Conservation (phyloP, 345 rosid genomes). For the Camelina sativa region DNA sequence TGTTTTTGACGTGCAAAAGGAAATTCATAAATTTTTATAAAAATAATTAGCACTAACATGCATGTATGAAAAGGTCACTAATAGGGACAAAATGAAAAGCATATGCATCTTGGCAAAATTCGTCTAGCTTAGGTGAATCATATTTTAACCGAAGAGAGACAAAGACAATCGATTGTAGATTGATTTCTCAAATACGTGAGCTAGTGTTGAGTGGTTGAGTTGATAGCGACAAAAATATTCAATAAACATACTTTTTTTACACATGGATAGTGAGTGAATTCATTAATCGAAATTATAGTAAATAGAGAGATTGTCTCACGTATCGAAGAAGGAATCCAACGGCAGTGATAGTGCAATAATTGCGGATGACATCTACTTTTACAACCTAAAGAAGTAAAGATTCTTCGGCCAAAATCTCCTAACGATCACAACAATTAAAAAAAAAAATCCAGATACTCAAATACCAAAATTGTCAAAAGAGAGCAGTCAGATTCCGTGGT, state of each 20-base stretch:
- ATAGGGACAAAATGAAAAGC: neutral
- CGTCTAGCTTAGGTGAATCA: neutral
- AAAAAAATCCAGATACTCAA: neutral
- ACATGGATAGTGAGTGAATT: neutral
- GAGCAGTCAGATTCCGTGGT: conserved; percentile 37
- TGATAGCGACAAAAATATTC: neutral
- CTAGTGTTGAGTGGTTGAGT: conserved; percentile 8
- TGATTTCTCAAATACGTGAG: conserved; percentile 1
- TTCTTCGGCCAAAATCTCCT: conserved; percentile 17
- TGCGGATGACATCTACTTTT: conserved; percentile 30
- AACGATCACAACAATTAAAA: neutral
- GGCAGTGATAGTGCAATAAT: conserved; percentile 40
- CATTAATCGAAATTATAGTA: neutral
- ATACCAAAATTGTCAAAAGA: conserved; percentile 16
- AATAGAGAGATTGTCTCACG: conserved; percentile 4
- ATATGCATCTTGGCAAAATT: neutral
- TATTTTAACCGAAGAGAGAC: neutral
- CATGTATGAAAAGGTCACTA: neutral
- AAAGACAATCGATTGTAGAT: neutral
- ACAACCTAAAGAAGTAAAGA: conserved; percentile 29
- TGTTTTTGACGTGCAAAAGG: neutral
- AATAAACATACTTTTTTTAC: neutral
- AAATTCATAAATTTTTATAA: neutral
- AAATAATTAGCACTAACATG: neutral
- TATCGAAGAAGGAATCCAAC: conserved; percentile 34